These are phyloP conservation scores for Neofusicoccum kwambonambiense DNA, from an alignment of 2,329 filamentous ascomycete species.

Conservation along the genomic window DNA sequence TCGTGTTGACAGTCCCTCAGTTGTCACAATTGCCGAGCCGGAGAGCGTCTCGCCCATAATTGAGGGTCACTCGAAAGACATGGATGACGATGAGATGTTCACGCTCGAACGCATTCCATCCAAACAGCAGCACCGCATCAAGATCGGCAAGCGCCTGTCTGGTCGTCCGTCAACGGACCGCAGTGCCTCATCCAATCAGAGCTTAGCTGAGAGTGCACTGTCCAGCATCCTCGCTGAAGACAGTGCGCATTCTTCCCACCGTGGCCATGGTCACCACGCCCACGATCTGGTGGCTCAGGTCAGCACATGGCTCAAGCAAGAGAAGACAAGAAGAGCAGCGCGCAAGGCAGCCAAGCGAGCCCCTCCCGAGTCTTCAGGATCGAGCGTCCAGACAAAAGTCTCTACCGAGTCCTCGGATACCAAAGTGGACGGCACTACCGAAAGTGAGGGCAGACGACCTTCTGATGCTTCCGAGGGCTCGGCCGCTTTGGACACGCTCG, in stretches of 20 bases:
- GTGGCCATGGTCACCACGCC: conserved; percentile 22
- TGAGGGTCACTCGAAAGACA: conserved; percentile 45
- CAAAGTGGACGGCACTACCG: conserved; percentile 13
- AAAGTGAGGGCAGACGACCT: conserved; percentile 41
- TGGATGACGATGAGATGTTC: conserved; percentile 42
- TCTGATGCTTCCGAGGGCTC: conserved; percentile 69
- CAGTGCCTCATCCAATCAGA: conserved; percentile 25
- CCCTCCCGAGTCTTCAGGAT: conserved; percentile 36
- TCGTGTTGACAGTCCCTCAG: conserved; percentile 28
- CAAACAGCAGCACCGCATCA: conserved; percentile 36
- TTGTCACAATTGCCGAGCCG: conserved; percentile 46
- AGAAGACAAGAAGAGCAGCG: conserved; percentile 65
- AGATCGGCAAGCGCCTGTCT: conserved; percentile 42
- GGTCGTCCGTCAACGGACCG: conserved; percentile 42
- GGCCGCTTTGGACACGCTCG: conserved; percentile 74
- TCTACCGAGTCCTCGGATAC: conserved; percentile 16
- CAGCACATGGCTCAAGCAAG: conserved; percentile 72
- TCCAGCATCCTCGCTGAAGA: conserved; percentile 7
- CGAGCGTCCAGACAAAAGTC: conserved; percentile 39
- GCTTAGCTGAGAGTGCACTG: conserved; percentile 12
- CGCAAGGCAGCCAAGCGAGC: conserved; percentile 27
- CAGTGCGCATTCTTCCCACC: background rate
- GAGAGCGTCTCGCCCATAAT: conserved; percentile 50
- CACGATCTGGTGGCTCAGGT: conserved; percentile 2
- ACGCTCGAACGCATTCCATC: conserved; percentile 39